Evolutionary conservation across 2,329 filamentous ascomycete genomes (phyloP).

Genomic region (Davidsoniella eucalypti): DNA sequence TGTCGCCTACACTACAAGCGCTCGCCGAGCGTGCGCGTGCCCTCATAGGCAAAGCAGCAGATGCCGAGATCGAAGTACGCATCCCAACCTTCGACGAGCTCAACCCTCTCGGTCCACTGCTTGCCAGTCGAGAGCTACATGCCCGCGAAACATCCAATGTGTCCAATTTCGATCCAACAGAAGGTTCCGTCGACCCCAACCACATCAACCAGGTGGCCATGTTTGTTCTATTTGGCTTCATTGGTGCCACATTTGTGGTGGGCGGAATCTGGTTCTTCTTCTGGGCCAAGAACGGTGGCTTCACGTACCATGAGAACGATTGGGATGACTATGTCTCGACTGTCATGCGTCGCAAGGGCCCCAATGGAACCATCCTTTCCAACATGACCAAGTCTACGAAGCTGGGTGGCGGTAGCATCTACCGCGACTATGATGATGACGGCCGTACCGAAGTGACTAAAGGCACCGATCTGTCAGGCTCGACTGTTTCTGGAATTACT

Average conservation of each 20-base stretch:
- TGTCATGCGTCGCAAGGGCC: slow-evolving; percentile 72
- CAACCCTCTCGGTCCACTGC: slow-evolving; percentile 22
- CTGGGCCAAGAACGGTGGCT: slow-evolving; percentile 92
- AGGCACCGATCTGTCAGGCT: slow-evolving; percentile 30
- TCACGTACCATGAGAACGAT: slow-evolving; percentile 68
- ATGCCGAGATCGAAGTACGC: neutral
- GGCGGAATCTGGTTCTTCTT: slow-evolving; percentile 94
- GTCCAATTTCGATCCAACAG: slow-evolving; percentile 23
- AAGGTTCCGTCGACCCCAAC: slow-evolving; percentile 35
- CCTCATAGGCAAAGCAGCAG: neutral
- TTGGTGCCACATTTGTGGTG: slow-evolving; percentile 61
- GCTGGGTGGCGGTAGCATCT: slow-evolving; percentile 75
- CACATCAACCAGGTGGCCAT: slow-evolving; percentile 53
- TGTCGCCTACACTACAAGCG: slow-evolving; percentile 3
- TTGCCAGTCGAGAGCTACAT: slow-evolving; percentile 27
- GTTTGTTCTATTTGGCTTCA: slow-evolving; percentile 71
- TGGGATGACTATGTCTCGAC: slow-evolving; percentile 99
- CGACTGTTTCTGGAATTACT: slow-evolving; percentile 25
- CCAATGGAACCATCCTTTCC: slow-evolving; percentile 71
- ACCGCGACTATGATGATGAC: slow-evolving; percentile 49
- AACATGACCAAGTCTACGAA: slow-evolving; percentile 70
- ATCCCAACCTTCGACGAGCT: slow-evolving; percentile 5
- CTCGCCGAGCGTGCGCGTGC: slow-evolving; percentile 4
- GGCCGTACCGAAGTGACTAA: slow-evolving; percentile 31
- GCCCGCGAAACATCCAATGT: slow-evolving; percentile 24